A percentile compares a stretch with the other conserved stretches of the same genome.
Conservation (phyloP, 164 flowering plant genomes). For the Magnolia sinica region DNA sequence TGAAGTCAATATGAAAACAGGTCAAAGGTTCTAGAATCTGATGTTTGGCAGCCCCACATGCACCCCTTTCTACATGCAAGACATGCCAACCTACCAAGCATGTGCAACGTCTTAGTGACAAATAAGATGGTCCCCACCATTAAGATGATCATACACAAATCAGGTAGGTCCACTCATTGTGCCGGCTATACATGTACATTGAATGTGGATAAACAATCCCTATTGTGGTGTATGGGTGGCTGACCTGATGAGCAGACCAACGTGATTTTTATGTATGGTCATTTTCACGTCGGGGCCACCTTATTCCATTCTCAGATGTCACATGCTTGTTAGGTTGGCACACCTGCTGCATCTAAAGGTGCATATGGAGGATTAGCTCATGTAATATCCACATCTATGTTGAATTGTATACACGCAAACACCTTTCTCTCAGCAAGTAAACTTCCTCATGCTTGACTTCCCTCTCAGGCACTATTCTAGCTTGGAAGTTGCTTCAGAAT, state of each 20-base stretch:
- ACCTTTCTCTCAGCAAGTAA: not conserved
- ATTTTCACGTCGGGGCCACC: no score
- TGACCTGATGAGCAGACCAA: no score
- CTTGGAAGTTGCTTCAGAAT: constrained; percentile 96
- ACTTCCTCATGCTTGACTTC: not conserved
- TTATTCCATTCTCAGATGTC: no score
- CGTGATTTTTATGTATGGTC: no score
- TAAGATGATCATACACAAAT: no score
- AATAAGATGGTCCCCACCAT: no score
- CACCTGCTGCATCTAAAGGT: no score
- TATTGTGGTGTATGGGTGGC: no score
- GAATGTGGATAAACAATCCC: no score
- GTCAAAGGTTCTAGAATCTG: not conserved
- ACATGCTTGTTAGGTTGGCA: no score
- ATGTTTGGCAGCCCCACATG: not conserved
- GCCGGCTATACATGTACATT: no score
- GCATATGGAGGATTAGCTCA: not conserved
- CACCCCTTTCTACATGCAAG: not conserved
- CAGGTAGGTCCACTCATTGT: no score
- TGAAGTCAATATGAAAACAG: not conserved
- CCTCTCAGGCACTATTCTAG: constrained; percentile 73
- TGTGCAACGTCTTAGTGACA: not conserved
- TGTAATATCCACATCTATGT: not conserved
- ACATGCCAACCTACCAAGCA: not conserved
- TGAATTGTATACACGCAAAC: constrained; percentile 3